Evolutionary conservation across 2,329 filamentous ascomycete species (phyloP), one percentile per base, ranked within the genome.

Genomic region (Lachnellula suecica): DNA sequence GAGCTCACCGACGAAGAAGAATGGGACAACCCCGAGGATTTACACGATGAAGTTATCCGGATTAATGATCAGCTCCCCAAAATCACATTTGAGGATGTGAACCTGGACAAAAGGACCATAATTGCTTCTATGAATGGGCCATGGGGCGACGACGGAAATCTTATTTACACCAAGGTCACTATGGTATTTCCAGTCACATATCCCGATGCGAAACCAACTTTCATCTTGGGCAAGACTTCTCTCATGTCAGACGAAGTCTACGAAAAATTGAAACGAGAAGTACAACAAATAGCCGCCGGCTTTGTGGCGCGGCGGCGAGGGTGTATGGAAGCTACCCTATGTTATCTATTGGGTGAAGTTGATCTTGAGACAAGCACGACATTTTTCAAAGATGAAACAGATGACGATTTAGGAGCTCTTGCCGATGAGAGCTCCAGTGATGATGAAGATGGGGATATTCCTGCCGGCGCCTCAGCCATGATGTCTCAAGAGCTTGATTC

Each of bases 341-440:
- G 79, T 25, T 87, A 85, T 62, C 70, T 87, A 15, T 72, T 87
- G 0, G 84, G 84, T 37, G 83, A 86, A 63, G 74, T 82, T 15
- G 79, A 85, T 59, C 71, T 86, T 4, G 79, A 83, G 44, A 75
- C 73, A 40, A 85, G 82, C 62, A 82, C 81, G 6, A 79, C 77
- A 0, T 84, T 86, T 63, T 82, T 83, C 57, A 82, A 82, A 56
- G 51, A 75, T 68, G 81, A 86, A 10, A 78, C 84, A 58, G 85
- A 88, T 58, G 82, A 82, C 49, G 65, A 69, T 62, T 64, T 81
- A 5, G 80, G 79, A 53, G 81, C 72, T 3, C 69, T 84, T 31
- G 79, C 75, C 25, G 88, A 89, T 52, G 90, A 94, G 59, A 93
- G 89, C 59, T 97, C 91, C 3, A 95, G 89, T 62, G 87, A 91